Evolutionary conservation across 1,139 yeast species (phyloP), one percentile per base, ranked within the genome.

Genomic region (Kurtzmaniella quercitrusa): DNA sequence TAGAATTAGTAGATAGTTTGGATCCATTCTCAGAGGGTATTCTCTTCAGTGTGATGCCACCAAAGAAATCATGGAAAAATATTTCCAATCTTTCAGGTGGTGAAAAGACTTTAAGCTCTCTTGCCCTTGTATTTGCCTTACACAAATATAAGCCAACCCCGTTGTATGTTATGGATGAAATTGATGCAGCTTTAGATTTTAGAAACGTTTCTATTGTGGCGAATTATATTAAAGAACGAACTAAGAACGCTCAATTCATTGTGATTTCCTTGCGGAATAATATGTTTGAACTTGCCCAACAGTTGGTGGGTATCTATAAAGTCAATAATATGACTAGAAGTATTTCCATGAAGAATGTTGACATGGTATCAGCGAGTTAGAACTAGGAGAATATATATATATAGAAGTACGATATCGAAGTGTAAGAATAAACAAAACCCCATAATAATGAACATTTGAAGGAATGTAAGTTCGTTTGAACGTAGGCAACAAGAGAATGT

Each of bases 11-110:
- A 17, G 98, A 94, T 60, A 85, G 95, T 52, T 76, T 93, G 57
- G 98, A 94, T 63, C 98, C 98, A n/a, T 94, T 94, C 58, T 82
- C 96, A 0, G 98, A 94, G 65, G 99, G 99, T 29, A 91, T 94
- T 40, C 69, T 90, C 40, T 94, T 94, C 63, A 87, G 96, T 63
- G 98, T 94, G 7, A 94, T 94, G 98, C 99, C 99, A 1, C 99
- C 99, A 0, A 93, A 90, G 68, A 94, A 94, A 62, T 85, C 95
- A 37, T 94, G 98, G 98, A 85, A 87, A 59, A 93, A 93, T 57
- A 94, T 94, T 44, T 82, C 96, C 23, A 93, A 94, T 58, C 69
- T 94, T 48, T 90, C 98, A 2, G 99, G 99, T 49, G 99, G 99
- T 51, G 99, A 94, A 57, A 94, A 94, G 66, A 94, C 99, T 0